Conservation (phyloP, 1,284 basidiomycete species). For the Vanrija sp. region DNA sequence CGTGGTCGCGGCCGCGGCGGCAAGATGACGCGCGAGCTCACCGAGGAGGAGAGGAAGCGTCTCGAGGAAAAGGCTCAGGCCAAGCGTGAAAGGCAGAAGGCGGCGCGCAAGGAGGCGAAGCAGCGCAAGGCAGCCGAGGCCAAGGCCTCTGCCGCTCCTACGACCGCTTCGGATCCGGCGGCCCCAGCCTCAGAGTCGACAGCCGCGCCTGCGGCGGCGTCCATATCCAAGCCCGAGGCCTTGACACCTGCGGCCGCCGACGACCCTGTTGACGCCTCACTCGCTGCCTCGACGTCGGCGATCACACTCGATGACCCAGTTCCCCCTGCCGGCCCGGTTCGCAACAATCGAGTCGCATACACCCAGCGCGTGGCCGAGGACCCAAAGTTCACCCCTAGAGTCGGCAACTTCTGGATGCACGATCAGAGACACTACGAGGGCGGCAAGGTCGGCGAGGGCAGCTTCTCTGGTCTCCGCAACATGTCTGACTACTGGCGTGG, state of each 20-base stretch:
- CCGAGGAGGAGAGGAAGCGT: conserved; percentile 26
- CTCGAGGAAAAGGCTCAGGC: conserved; percentile 25
- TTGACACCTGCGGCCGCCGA: not conserved
- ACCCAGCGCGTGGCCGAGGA: conserved; percentile 50
- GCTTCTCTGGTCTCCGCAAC: conserved; percentile 43
- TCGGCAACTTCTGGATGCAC: conserved; percentile 87
- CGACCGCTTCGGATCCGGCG: not conserved
- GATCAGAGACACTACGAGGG: conserved; percentile 62
- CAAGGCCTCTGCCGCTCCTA: conserved; percentile 1
- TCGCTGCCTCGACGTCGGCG: conserved; percentile 25
- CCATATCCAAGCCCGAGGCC: not conserved
- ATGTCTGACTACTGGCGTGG: conserved; percentile 65
- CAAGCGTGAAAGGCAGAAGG: conserved; percentile 33
- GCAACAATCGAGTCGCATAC: conserved; percentile 53
- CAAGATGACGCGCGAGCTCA: conserved; percentile 22
- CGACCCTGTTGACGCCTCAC: conserved; percentile 8
- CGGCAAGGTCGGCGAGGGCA: conserved; percentile 61
- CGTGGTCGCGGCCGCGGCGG: conserved; percentile 9
- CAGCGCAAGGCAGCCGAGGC: conserved; percentile 17
- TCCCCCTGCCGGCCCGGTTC: not conserved
- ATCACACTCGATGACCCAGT: conserved; percentile 19
- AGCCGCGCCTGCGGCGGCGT: not conserved
- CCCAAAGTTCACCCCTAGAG: conserved; percentile 77
- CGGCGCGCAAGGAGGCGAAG: conserved; percentile 30
- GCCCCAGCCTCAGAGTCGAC: not conserved